Conservation (phyloP, 108 stramenopile genomes). For the Cyclotella atomus region DNA sequence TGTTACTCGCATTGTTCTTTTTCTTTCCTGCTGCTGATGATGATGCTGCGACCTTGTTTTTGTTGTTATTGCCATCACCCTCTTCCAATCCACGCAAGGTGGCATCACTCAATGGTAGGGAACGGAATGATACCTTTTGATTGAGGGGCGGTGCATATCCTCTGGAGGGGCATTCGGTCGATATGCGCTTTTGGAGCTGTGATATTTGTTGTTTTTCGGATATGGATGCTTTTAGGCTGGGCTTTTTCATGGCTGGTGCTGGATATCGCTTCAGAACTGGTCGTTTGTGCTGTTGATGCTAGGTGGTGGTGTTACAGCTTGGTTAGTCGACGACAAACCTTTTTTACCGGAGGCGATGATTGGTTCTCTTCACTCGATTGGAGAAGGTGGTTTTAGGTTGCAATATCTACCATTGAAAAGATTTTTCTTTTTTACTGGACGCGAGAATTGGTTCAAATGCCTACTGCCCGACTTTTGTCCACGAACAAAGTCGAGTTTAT, state of each 20-base stretch:
- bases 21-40: constrained; percentile 40
- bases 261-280: neutral
- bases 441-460: no score
- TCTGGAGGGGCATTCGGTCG: constrained; percentile 66
- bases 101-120: constrained; percentile 68
- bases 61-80: constrained; percentile 25
- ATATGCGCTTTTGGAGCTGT: constrained; percentile 55
- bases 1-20: constrained; percentile 30
- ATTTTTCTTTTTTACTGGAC: no score
- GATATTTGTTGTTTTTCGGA: constrained; percentile 26
- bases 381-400: no score
- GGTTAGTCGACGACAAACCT: no score
- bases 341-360: no score
- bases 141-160: constrained; percentile 69
- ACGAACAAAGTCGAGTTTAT: no score
- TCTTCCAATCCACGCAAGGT: constrained; percentile 80
- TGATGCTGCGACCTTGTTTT: neutral
- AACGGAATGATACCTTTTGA: constrained; percentile 80
- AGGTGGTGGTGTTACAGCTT: no score
- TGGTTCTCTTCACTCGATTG: no score
- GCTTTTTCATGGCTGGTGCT: neutral
- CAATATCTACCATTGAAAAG: no score
- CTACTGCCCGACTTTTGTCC: no score
- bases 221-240: constrained; percentile 4
- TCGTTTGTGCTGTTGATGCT: neutral